A percentile compares a stretch with the other conserved stretches of the same genome.
Evolutionary conservation across 257 asterid genomes (phyloP).

Genomic region (Lantana camara): DNA sequence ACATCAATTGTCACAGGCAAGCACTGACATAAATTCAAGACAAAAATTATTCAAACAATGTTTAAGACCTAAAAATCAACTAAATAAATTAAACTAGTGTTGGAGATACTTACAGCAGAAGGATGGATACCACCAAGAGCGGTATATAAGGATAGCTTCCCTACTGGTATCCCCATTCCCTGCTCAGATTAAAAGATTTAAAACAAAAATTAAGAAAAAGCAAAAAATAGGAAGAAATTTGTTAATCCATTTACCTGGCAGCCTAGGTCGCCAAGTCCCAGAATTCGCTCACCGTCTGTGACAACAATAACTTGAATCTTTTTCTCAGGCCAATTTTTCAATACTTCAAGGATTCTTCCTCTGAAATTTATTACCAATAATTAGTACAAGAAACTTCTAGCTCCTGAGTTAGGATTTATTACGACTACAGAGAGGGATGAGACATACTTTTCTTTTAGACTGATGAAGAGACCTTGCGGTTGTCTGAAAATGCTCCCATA

Average conservation of each 20-base stretch:
- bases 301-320: constrained; percentile 70
- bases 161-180: constrained; percentile 99
- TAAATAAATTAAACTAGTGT: constrained; percentile 5
- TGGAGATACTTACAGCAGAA: constrained; percentile 59
- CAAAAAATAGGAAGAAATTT: background rate
- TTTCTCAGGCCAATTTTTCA: constrained; percentile 76
- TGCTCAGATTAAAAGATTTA: constrained; percentile 36
- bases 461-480: constrained; percentile 77
- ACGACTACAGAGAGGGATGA: background rate
- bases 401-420: background rate
- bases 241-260: constrained; percentile 56
- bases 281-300: constrained; percentile 74
- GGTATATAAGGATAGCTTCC: constrained; percentile 84
- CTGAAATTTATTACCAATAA: constrained; percentile 36
- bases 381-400: constrained; percentile 27
- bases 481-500: constrained; percentile 73
- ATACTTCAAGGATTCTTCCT: constrained; percentile 69
- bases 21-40: constrained; percentile 46
- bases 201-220: background rate
- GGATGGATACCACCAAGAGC: constrained; percentile 98
- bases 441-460: constrained; percentile 66
- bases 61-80: background rate
- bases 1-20: constrained; percentile 87
- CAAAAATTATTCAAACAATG: constrained; percentile 1
- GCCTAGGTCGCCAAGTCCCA: constrained; percentile 80